These are phyloP conservation scores for Neonectria coccinea DNA, from an alignment of 2,329 filamentous ascomycete genomes.

Conservation along the genomic window DNA sequence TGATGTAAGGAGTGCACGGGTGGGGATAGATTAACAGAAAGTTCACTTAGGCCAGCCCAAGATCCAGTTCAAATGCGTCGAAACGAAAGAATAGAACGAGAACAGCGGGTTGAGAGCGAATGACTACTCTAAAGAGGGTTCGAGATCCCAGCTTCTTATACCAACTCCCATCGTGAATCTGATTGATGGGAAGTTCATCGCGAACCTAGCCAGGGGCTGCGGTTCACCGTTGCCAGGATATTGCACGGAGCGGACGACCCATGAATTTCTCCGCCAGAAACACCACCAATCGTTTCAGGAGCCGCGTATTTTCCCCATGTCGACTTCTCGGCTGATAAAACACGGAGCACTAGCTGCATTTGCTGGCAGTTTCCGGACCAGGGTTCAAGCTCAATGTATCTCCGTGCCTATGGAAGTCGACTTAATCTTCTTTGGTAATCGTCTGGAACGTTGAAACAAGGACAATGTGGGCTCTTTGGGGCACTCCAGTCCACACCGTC, in stretches of 20 bases:
- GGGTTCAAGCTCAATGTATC: too few species aligned
- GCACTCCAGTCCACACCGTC: too few species aligned
- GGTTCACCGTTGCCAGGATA: not conserved
- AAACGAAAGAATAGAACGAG: too few species aligned
- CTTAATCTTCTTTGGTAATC: too few species aligned
- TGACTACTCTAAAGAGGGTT: not conserved
- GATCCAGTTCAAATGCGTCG: too few species aligned
- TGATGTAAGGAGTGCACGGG: too few species aligned
- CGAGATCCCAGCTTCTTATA: not conserved
- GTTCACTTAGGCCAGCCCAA: too few species aligned
- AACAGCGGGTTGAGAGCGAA: slow-evolving; percentile 37
- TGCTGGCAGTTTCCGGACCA: too few species aligned
- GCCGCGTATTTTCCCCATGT: not conserved
- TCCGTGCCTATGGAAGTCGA: too few species aligned
- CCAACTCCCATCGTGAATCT: not conserved
- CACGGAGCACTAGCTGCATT: not conserved
- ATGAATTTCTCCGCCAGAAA: not conserved
- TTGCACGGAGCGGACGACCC: not conserved
- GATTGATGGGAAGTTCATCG: not conserved
- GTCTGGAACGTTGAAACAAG: too few species aligned
- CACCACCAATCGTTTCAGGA: not conserved
- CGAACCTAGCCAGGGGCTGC: not conserved
- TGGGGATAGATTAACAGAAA: too few species aligned
- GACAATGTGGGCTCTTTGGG: too few species aligned
- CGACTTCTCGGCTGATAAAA: not conserved